Evolutionary conservation across 495 filamentous ascomycete genomes (phyloP).

Genomic region (Lepraria neglecta): DNA sequence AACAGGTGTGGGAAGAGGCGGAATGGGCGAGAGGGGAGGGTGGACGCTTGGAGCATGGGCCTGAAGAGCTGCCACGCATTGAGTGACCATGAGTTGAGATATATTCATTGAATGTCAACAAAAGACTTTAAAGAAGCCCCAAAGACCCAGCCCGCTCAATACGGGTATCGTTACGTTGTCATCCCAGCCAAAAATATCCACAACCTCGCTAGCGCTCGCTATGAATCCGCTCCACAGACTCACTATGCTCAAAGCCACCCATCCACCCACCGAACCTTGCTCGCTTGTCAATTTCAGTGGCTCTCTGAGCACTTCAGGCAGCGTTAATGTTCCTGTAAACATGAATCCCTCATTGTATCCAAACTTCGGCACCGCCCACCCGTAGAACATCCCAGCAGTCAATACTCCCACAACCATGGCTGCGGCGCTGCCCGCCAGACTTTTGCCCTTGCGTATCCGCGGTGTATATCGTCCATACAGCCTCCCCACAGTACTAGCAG

Average conservation of each 20-base stretch:
- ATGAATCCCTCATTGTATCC: constrained; percentile 66
- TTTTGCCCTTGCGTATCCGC: constrained; percentile 78
- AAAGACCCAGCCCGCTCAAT: constrained; percentile 81
- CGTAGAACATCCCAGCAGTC: constrained; percentile 83
- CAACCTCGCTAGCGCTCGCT: constrained; percentile 80
- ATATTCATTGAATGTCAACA: constrained; percentile 4
- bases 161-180: constrained; percentile 97
- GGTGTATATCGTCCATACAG: constrained; percentile 84
- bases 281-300: constrained; percentile 44
- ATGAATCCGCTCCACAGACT: constrained; percentile 81
- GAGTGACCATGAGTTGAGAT: not conserved
- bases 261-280: constrained; percentile 49
- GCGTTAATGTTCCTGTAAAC: constrained; percentile 66
- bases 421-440: constrained; percentile 78
- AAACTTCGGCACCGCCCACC: constrained; percentile 65
- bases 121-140: constrained; percentile 89
- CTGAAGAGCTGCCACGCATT: not conserved
- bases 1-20: constrained; percentile 35
- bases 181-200: constrained; percentile 88
- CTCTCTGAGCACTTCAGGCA: constrained; percentile 51
- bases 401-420: constrained; percentile 73
- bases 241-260: constrained; percentile 73
- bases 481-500: constrained; percentile 86
- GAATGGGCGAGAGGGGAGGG: constrained; percentile 48
- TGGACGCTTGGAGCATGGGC: constrained; percentile 83